Base-by-base conservation (phyloP, 179 eudicot species). In the Gypsophila paniculata region DNA sequence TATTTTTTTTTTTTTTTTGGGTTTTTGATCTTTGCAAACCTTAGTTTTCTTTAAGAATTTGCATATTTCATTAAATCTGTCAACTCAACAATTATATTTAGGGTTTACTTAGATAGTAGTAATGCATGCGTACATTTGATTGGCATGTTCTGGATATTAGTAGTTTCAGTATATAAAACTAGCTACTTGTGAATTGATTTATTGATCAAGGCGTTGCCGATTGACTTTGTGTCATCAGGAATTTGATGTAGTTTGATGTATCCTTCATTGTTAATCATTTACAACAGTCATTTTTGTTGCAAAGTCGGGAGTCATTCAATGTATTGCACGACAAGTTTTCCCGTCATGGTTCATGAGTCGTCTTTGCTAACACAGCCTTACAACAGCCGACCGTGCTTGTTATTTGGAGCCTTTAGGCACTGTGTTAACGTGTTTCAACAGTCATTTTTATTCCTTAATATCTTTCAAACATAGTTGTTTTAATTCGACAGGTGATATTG, bases 401-500 rank as follows among this genome's bases (percentile, higher is more conserved):
- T 1, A 29, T 29, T 29, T 29, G 34, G 34, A 29, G 34, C 34
- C 34, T 29, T 29, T 29, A 29, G 34, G 34, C 34, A 29, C 34
- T 1, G 1, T 29, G 34, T 29, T 29, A 4, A 1, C 67, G 11
- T 44, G 9, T 57, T 14, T 77, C 63, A 73, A 57, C 38, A 48
- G 51, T 61, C 19, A 19, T 46, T 8, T 59, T 22, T 57, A 19
- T 59, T 3, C 29, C 51, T 75, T 60, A 34, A n/a, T 72, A 63
- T 39, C 21, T 23, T 8, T 19, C 61, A 23, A 55, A 22, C 54
- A 2, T 42, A 61, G 46, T 66, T 48, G 49, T 29, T 70, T 77
- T 63, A n/a, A 38, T 55, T 44, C 48, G 77, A 69, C 86, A 91
- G 98, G 98, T 77, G 91, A 85, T 81, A 84, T 91, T 49, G 87